Evolutionary conservation across 2,329 filamentous ascomycete genomes (phyloP), one percentile per base, ranked within the genome.

Genomic region (Colletotrichum cordylinicola): DNA sequence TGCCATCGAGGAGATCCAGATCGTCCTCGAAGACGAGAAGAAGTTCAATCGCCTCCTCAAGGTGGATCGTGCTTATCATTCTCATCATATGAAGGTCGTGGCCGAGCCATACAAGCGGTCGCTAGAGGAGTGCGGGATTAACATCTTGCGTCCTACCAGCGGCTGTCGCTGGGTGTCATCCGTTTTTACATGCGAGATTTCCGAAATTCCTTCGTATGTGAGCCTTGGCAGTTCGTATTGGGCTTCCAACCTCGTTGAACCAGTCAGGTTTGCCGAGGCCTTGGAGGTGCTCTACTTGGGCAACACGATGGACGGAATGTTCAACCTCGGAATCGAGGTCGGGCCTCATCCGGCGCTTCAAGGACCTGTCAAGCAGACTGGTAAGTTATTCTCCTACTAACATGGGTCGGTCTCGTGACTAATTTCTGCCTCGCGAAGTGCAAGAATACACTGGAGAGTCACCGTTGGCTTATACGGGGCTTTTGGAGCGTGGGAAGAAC

Each of bases 341-440:
- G 83, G 84, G 0, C 83, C 84, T 2, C 83, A 85, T 58, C 82
- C 86, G 0, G 85, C 86, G 0, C 82, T 89, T 1, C 83, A 84
- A 64, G 84, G 84, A 0, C 87, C 87, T 33, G 27, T 62, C 5
- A 31, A 31, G 58, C 58, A 62, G 18, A 62, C 29, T 12, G 18
- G 27, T 10, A 52, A 56, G 43, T 33, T 3, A 31, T 43, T 21
- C 0, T 2, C 13, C 2, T 58, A n/a, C 8, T 4, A 2, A 7
- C 65, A 37, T 4, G 33, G 6, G 5, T 16, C 21, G 16, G 0
- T 2, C 31, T 12, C 0, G n/a, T 8, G 4, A 24, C 43, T 52
- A 13, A 52, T 0, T 2, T 4, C 7, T 21, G 13, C 6, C 43
- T 52, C n/a, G 0, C n/a, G 9, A 4, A 52, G 43, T 52, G 6